Conservation (phyloP, 2,329 filamentous ascomycete genomes). For the Nemania sp. region DNA sequence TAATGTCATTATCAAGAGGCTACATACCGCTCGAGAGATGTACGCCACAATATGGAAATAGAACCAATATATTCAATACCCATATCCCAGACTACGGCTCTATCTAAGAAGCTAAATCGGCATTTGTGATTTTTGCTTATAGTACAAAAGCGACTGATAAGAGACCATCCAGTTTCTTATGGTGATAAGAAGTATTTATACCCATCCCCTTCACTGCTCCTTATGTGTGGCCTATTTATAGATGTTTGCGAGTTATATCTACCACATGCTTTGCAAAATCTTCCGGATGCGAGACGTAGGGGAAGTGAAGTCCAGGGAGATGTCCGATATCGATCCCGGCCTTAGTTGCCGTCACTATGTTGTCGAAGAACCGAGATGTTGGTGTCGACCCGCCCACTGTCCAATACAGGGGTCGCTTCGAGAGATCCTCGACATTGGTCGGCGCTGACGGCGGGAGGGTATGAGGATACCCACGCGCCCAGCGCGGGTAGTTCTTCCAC, state of each 20-base stretch:
- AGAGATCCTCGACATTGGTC: slow-evolving; percentile 17
- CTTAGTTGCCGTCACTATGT: slow-evolving; percentile 35
- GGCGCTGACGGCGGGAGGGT: slow-evolving; percentile 30
- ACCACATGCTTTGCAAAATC: slow-evolving; percentile 35
- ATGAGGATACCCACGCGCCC: slow-evolving; percentile 38
- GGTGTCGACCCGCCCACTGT: slow-evolving; percentile 37
- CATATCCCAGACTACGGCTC: not conserved
- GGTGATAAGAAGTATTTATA: not conserved
- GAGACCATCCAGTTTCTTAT: not conserved
- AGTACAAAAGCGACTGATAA: not conserved
- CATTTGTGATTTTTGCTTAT: not conserved
- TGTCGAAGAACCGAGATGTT: slow-evolving; percentile 31
- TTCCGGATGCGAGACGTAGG: slow-evolving; percentile 35
- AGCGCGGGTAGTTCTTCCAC: slow-evolving; percentile 38
- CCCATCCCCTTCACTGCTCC: not conserved
- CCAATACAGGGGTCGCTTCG: slow-evolving; percentile 33
- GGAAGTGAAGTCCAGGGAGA: slow-evolving; percentile 37
- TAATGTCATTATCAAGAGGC: not conserved
- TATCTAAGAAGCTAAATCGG: not conserved
- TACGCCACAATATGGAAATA: slow-evolving; percentile 5
- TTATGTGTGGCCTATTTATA: slow-evolving; percentile 4
- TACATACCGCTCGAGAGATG: not conserved
- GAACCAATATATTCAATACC: slow-evolving; percentile 18
- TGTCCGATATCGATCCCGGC: slow-evolving; percentile 28
- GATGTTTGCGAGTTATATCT: slow-evolving; percentile 27